Evolutionary conservation across 768 basidiomycete genomes (phyloP).

Genomic region (Suillus clintonianus): DNA sequence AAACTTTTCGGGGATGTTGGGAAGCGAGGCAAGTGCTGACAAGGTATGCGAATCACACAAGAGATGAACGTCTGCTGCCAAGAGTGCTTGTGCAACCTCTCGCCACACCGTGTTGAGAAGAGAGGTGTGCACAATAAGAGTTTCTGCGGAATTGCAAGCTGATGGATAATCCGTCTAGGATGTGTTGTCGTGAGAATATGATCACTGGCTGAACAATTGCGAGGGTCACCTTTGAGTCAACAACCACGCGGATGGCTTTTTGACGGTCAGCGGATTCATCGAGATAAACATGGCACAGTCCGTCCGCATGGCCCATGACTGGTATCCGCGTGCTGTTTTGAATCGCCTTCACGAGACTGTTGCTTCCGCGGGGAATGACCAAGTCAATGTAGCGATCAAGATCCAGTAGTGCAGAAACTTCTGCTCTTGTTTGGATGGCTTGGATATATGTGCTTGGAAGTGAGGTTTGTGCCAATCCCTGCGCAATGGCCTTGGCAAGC

Average conservation of each 20-base stretch:
- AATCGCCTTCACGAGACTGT: conserved; percentile 83
- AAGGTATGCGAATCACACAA: conserved; percentile 76
- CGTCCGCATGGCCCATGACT: conserved; percentile 99
- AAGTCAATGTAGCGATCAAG: conserved; percentile 94
- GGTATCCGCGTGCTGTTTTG: conserved; percentile 91
- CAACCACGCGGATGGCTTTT: conserved; percentile 79
- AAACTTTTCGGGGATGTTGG: conserved; percentile 36
- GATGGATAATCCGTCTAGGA: conserved; percentile 88
- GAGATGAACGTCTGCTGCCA: conserved; percentile 70
- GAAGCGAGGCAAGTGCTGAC: conserved; percentile 48
- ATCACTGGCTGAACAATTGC: background rate
- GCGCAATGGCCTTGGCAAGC: conserved; percentile 77
- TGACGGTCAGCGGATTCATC: conserved; percentile 78
- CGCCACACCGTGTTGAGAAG: conserved; percentile 80
- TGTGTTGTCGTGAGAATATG: conserved; percentile 2
- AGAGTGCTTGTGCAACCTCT: conserved; percentile 68
- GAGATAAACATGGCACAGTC: conserved; percentile 87
- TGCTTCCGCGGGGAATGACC: conserved; percentile 95
- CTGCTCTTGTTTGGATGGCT: conserved; percentile 85
- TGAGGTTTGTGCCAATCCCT: conserved; percentile 70
- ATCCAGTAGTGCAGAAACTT: conserved; percentile 83
- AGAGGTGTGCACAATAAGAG: conserved; percentile 79
- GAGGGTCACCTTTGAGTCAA: conserved; percentile 84
- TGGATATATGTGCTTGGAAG: conserved; percentile 86
- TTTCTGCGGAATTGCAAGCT: conserved; percentile 93